phyloP scores from a whole-genome alignment of 768 basidiomycete genomes.

The Mycena maculata region DNA sequence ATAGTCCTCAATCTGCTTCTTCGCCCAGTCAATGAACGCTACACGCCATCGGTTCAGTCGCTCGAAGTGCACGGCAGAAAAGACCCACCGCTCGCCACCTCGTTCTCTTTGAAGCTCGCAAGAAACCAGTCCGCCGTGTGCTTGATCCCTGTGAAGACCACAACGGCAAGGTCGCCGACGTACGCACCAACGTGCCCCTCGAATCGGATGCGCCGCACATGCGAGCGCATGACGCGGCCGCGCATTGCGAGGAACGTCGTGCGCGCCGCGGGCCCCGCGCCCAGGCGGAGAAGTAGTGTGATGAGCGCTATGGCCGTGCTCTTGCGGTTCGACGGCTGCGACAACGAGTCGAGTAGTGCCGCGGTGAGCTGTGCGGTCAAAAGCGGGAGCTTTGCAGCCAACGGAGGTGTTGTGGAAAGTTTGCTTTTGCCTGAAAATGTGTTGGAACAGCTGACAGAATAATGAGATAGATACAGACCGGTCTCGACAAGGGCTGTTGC shows the following conservation, averaged over 20 bases:
- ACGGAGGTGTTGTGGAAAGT: slow-evolving; percentile 62
- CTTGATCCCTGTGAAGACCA: slow-evolving; percentile 94
- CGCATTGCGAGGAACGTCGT: slow-evolving; percentile 86
- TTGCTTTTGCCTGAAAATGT: slow-evolving; percentile 58
- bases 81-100: slow-evolving; percentile 87
- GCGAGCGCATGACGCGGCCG: slow-evolving; percentile 74
- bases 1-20: slow-evolving; percentile 83
- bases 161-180: slow-evolving; percentile 86
- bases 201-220: slow-evolving; percentile 89
- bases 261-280: slow-evolving; percentile 82
- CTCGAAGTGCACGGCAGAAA: not conserved
- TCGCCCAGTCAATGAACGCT: slow-evolving; percentile 98
- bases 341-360: slow-evolving; percentile 79
- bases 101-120: slow-evolving; percentile 94
- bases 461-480: slow-evolving; percentile 57
- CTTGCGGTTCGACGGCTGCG: slow-evolving; percentile 82
- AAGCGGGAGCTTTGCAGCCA: slow-evolving; percentile 69
- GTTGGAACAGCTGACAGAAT: not conserved
- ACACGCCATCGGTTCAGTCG: slow-evolving; percentile 4
- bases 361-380: slow-evolving; percentile 76
- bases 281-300: slow-evolving; percentile 77
- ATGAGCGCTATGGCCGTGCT: slow-evolving; percentile 78
- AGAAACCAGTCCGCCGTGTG: slow-evolving; percentile 99
- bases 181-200: slow-evolving; percentile 91
- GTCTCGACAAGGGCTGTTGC: slow-evolving; percentile 88